Conservation (phyloP, 495 filamentous ascomycete genomes). For the Aspergillus diversus region DNA sequence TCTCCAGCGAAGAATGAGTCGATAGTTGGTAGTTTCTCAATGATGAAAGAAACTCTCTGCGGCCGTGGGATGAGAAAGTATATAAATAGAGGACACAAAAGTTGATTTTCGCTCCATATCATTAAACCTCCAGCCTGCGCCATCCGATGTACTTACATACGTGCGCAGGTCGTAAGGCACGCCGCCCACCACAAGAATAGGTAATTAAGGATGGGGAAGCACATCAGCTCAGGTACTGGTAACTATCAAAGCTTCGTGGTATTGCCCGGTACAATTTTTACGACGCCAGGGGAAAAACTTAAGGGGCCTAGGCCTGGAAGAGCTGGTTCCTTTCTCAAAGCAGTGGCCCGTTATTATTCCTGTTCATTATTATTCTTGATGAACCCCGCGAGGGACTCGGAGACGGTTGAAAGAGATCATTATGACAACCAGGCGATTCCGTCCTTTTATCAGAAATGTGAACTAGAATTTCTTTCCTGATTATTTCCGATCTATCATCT, state of each 20-base stretch:
- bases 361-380: too few species aligned
- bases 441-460: too few species aligned
- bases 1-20: background rate
- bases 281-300: conserved; percentile 6
- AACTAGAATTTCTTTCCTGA: background rate
- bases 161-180: background rate
- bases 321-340: background rate
- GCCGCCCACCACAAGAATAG: background rate
- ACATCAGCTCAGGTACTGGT: background rate
- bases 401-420: too few species aligned
- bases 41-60: background rate
- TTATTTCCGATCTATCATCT: background rate
- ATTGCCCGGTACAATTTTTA: background rate
- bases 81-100: background rate
- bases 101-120: background rate
- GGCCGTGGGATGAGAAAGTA: background rate
- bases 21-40: too few species aligned
- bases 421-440: too few species aligned
- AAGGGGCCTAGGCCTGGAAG: conserved; percentile 9
- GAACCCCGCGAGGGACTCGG: too few species aligned
- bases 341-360: background rate
- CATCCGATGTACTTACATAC: background rate
- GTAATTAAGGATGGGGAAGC: background rate
- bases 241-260: background rate
- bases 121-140: background rate